Evolutionary conservation across 805 yeast species (phyloP), one percentile per base, ranked within the genome.

Genomic region (Kurtzmaniella cleridarum): DNA sequence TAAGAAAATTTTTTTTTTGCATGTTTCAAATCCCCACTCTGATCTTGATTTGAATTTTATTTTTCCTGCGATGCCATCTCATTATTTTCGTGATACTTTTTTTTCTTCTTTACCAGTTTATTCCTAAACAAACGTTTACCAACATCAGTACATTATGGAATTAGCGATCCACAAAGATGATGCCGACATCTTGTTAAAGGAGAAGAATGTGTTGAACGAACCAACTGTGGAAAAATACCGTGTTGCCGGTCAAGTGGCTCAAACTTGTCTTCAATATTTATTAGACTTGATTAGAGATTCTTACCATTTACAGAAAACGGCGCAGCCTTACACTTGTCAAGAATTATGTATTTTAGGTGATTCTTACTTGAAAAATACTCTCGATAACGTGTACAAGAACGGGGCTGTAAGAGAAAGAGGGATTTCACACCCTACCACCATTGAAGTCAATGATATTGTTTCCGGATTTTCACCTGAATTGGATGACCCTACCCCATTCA

Each of bases 271-370:
- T 49, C 64, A 75, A 42, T 84, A 84, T 57, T 66, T 86, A 36
- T 66, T 75, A 7, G 69, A 74, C 40, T 73, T 85, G 55, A 81
- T 88, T 49, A 83, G 84, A 54, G 79, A 80, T 47, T 75, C 83
- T 13, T 84, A 85, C 61, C 95, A 87, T 55, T 71, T 69, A 42
- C 66, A 67, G 36, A 67, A 68, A 38, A 50, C 59, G 3, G 70
- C 66, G 30, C 63, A 66, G 20, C 71, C 72, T 32, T 66, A 76
- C 46, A 63, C 82, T 2, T 66, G 70, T 24, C 76, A 83, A 28
- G 95, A 89, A 53, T 69, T 93, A 45, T 90, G 97, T 69, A 60
- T 86, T 27, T 65, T 83, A 34, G 86, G 95, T 34, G 98, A 93
- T 60, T 76, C 84, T 27, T 84, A 80, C 61, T 63, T 91, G 55